A percentile compares a stretch with the other conserved stretches of the same genome.
Conservation (phyloP, 345 rosid genomes). For the Microcos paniculata region DNA sequence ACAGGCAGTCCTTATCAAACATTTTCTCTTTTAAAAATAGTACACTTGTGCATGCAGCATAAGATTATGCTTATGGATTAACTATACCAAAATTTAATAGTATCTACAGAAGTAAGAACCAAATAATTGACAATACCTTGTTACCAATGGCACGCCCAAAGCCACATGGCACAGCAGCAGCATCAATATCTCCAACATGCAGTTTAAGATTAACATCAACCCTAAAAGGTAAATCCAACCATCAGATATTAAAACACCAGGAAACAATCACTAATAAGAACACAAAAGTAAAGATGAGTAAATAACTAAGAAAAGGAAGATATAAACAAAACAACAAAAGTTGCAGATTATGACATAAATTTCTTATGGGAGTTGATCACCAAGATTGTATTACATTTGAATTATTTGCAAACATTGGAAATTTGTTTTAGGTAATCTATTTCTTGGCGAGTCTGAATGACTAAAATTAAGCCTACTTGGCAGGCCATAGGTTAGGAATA, state of each 20-base stretch:
- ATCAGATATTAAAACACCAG: constrained; percentile 14
- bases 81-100: neutral
- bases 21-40: no score
- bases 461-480: neutral
- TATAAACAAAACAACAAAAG: neutral
- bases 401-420: neutral
- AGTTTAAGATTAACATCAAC: constrained; percentile 58
- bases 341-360: neutral
- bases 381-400: neutral
- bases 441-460: neutral
- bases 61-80: neutral
- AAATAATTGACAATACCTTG: constrained; percentile 42
- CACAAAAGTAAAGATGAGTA: neutral
- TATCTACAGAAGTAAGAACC: neutral
- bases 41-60: neutral
- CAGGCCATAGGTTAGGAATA: neutral
- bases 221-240: constrained; percentile 40
- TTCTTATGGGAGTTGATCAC: neutral
- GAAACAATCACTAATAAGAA: neutral
- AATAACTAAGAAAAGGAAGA: neutral
- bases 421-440: neutral
- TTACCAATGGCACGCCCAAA: constrained; percentile 87
- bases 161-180: constrained; percentile 87
- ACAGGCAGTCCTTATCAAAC: no score
- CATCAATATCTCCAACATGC: constrained; percentile 77